Base-by-base conservation (phyloP, 768 basidiomycete genomes). In the Suillus luteus region DNA sequence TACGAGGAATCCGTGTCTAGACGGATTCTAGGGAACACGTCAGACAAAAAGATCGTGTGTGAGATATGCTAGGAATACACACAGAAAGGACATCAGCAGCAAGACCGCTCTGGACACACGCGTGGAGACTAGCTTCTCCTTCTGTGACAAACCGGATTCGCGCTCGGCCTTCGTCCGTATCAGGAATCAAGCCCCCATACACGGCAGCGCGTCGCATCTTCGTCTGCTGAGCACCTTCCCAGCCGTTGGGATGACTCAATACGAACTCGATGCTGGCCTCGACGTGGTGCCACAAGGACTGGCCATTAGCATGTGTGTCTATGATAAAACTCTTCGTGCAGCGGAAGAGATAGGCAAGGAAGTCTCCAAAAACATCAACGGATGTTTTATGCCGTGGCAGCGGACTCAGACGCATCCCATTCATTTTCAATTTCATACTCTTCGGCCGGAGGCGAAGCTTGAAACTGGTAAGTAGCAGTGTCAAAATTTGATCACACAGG, bases 271-370 rank as follows among this genome's bases (percentile, higher is more conserved):
- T 82, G 69, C 88, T 82, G 52, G 82, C 71, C 70, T 91, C 89
- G 33, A 92, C 85, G 4, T 86, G 81, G n/a, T 82, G 83, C 89
- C 90, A 92, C 1, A 92, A 75, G 24, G 82, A 77, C 24, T 77
- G 76, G 0, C 91, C 91, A 65, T 89, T 88, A n/a, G 89, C 91
- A 69, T 93, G 90, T n/a, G 91, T 92, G 66, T 92, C 90, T 64
- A 80, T 82, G 75, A 93, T 91, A 74, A 92, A 92, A 44, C 80
- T 86, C 55, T 84, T 84, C 7, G 91, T 91, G 75, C 91, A 93
- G 59, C 77, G 79, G 74, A 86, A 91, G 58, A 92, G 81, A 75
- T 92, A 93, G 14, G 82, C 80, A 10, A 92, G 82, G 73, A 89
- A 93, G 77, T 93, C 91, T 69, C 88, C 90, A 67, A 92, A 92